Percentiles rank a stretch among this genome's conserved stretches.
phyloP scores from a whole-genome alignment of 345 rosid species.

The Schrenkiella parvula region DNA sequence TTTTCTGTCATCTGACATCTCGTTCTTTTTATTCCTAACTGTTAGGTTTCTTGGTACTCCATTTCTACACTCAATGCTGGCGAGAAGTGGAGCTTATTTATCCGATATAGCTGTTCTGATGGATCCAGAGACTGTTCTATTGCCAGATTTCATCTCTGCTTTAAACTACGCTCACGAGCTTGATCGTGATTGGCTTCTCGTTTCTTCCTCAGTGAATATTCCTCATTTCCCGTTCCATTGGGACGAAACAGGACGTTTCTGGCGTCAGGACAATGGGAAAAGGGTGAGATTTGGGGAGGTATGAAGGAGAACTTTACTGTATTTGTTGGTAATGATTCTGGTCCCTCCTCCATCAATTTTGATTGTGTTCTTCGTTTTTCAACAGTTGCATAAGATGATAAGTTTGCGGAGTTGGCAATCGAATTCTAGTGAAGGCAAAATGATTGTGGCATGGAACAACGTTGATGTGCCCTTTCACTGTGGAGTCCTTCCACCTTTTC shows the following conservation, averaged over 20 bases:
- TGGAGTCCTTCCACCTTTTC: conserved; percentile 83
- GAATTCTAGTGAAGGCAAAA: conserved; percentile 43
- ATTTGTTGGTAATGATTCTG: neutral
- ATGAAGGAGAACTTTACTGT: conserved; percentile 23
- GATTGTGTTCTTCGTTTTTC: conserved; percentile 34
- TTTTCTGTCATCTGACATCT: neutral
- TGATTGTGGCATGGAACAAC: conserved; percentile 80
- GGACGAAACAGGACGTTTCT: conserved; percentile 49
- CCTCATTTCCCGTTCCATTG: conserved; percentile 53
- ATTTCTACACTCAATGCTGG: conserved; percentile 83
- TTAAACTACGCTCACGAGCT: conserved; percentile 52
- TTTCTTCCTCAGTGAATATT: conserved; percentile 50
- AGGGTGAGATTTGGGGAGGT: conserved; percentile 57
- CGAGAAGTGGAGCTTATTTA: conserved; percentile 38
- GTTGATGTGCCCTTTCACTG: conserved; percentile 50
- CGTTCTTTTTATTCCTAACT: neutral
- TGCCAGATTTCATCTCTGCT: conserved; percentile 54
- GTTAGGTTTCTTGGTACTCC: conserved; percentile 82
- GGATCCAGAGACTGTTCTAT: conserved; percentile 50
- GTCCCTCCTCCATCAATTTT: conserved; percentile 14
- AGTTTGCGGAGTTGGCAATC: conserved; percentile 25
- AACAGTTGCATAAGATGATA: conserved; percentile 72
- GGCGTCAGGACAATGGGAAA: conserved; percentile 52
- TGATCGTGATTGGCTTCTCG: conserved; percentile 69
- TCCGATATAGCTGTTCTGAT: conserved; percentile 59